Percentiles rank a stretch among this genome's conserved stretches.
These are phyloP conservation scores for Xylariaceae sp. DNA, from an alignment of 2,329 filamentous ascomycete genomes.

Conservation along the genomic window DNA sequence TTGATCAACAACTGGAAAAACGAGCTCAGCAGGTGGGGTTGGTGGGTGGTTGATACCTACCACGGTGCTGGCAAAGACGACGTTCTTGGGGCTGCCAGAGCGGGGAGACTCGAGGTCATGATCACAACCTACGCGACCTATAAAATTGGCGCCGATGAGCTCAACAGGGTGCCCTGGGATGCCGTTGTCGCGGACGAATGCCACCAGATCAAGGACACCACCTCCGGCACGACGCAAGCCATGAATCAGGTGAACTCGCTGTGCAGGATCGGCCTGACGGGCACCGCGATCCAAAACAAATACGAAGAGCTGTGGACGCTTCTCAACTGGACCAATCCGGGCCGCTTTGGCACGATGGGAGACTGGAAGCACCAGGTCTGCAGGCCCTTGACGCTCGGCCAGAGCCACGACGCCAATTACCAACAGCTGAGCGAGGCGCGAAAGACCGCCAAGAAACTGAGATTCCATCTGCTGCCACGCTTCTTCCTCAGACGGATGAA, in stretches of 20 bases:
- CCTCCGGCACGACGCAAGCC: constrained; percentile 69
- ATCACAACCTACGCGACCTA: constrained; percentile 94
- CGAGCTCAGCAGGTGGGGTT: constrained; percentile 85
- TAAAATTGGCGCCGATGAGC: constrained; percentile 59
- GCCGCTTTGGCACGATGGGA: constrained; percentile 52
- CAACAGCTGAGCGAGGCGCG: constrained; percentile 75
- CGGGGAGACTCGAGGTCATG: constrained; percentile 79
- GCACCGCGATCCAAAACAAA: constrained; percentile 95
- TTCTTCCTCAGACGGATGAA: constrained; percentile 95
- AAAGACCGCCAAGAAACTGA: constrained; percentile 74
- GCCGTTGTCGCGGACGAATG: constrained; percentile 93
- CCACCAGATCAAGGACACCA: constrained; percentile 75
- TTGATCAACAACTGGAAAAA: constrained; percentile 87
- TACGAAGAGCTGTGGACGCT: constrained; percentile 97
- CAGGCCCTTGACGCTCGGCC: constrained; percentile 74
- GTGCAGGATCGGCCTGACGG: constrained; percentile 86
- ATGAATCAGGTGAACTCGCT: constrained; percentile 89
- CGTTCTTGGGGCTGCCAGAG: constrained; percentile 62
- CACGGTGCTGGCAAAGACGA: constrained; percentile 66
- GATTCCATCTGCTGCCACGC: constrained; percentile 76
- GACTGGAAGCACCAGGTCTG: constrained; percentile 77
- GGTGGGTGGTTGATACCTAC: constrained; percentile 82
- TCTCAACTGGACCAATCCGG: constrained; percentile 93
- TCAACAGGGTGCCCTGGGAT: constrained; percentile 90
- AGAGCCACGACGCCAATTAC: constrained; percentile 84